Conservation (phyloP, 2,329 filamentous ascomycete species). For the Fusarium bulbicola region DNA sequence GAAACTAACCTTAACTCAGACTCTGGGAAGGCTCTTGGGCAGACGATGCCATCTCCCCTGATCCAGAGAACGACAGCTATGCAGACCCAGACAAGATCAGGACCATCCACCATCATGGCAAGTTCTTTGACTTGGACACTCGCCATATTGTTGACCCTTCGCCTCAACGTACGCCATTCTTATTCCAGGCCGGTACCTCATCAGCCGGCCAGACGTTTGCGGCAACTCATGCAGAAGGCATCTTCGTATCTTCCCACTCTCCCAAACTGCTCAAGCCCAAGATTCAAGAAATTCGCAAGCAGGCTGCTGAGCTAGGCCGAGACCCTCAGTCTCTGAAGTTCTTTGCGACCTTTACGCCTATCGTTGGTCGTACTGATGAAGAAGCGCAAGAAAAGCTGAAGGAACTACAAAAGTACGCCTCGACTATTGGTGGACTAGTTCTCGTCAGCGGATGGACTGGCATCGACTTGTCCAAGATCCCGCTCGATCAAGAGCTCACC, state of each 20-base stretch:
- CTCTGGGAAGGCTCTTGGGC: conserved; percentile 66
- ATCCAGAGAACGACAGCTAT: conserved; percentile 64
- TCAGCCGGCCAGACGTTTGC: conserved; percentile 65
- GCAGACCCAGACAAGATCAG: conserved; percentile 67
- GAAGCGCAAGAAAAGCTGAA: conserved; percentile 63
- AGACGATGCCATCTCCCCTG: conserved; percentile 63
- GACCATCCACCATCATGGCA: conserved; percentile 68
- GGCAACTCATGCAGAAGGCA: conserved; percentile 66
- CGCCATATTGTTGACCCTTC: conserved; percentile 63
- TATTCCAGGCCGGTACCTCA: conserved; percentile 69
- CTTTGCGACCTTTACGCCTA: conserved; percentile 60
- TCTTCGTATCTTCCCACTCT: conserved; percentile 66
- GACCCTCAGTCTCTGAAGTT: conserved; percentile 67
- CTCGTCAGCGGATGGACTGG: conserved; percentile 68
- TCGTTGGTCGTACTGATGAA: conserved; percentile 59
- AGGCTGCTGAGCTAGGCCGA: conserved; percentile 60
- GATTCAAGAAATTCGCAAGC: conserved; percentile 60
- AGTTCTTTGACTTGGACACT: conserved; percentile 59
- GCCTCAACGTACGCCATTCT: conserved; percentile 64
- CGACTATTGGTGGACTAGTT: conserved; percentile 62
- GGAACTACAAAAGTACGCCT: conserved; percentile 61
- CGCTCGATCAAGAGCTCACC: conserved; percentile 66
- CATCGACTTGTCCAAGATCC: conserved; percentile 66
- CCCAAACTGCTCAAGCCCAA: conserved; percentile 59
- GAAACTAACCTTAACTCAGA: conserved; percentile 38